Conservation (phyloP, 495 filamentous ascomycete genomes). For the Cercophora scortea region DNA sequence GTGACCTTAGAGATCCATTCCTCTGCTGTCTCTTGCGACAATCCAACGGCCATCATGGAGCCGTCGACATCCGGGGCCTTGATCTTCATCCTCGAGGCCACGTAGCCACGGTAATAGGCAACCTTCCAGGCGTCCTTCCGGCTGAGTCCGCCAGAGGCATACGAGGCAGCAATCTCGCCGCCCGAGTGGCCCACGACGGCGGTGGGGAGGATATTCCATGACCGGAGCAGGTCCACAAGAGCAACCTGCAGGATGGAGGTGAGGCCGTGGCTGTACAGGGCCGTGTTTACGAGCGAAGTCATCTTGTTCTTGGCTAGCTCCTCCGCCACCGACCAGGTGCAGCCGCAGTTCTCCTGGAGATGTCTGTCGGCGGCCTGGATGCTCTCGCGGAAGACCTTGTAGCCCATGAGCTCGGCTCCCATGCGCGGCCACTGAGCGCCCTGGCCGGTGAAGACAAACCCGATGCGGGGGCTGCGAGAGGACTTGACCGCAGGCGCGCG, state of each 20-base stretch:
- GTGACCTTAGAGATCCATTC: neutral
- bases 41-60: conserved; percentile 30
- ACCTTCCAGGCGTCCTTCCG: conserved; percentile 42
- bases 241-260: conserved; percentile 45
- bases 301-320: neutral
- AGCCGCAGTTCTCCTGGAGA: conserved; percentile 1
- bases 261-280: conserved; percentile 23
- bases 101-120: conserved; percentile 32
- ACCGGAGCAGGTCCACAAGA: conserved; percentile 43
- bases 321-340: neutral
- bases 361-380: conserved; percentile 14
- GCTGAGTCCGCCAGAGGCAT: conserved; percentile 31
- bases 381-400: conserved; percentile 11
- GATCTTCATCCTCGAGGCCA: conserved; percentile 13
- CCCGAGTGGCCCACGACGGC: conserved; percentile 52
- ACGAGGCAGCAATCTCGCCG: conserved; percentile 51
- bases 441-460: conserved; percentile 14
- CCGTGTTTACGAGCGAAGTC: conserved; percentile 12
- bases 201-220: conserved; percentile 36
- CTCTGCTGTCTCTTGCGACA: neutral
- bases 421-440: conserved; percentile 35
- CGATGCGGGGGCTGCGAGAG: conserved; percentile 1
- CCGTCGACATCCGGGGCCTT: conserved; percentile 9
- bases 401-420: conserved; percentile 27
- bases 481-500: neutral